Evolutionary conservation across 108 stramenopile species (phyloP), one percentile per base, ranked within the genome.

Genomic region (Seminavis robusta): DNA sequence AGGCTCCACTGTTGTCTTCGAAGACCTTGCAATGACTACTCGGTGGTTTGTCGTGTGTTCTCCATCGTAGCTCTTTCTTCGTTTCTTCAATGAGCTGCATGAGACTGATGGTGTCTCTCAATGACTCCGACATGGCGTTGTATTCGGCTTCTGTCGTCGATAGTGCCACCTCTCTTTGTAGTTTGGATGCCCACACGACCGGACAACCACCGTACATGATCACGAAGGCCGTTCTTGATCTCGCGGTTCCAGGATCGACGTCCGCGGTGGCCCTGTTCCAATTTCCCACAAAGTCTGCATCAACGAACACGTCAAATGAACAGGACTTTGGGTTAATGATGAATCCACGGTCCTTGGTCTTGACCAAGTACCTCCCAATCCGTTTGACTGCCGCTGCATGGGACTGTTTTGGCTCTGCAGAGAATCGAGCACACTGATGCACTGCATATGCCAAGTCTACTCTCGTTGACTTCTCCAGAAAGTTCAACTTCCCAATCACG

Each of bases 101-200:
- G 2, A 69, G 11, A 27, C 67, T 56, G 6, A 77, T 43, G 0
- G 60, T 53, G 11, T 67, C 56, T 15, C 69, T 28, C 4, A 58
- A 44, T 9, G 58, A 58, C 3, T 41, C 23, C 32, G 47, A 56
- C 11, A 62, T 9, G 15, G 54, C 43, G 7, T 39, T 53, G 32
- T 63, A 63, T 47, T 78, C 77, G 10, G 65, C 20, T 34, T 73
- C 77, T 19, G 66, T 64, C 1, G 69, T 63, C 13, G 33, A 34
- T 9, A 52, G 52, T 4, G 58, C 58, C 8, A 59, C 32, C n/a
- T 46, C 19, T 5, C 45, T 59, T 31, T 59, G 59, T 48, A 61
- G 26, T 33, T 61, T 48, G 17, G 48, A 50, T 11, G 9, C 11
- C 59, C 59, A 61, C 9, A 49, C 19, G 25, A 61, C 24, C 2